These are phyloP conservation scores for Backusella mclennaniae DNA, from an alignment of 192 early-diverging fungal species.

Conservation along the genomic window DNA sequence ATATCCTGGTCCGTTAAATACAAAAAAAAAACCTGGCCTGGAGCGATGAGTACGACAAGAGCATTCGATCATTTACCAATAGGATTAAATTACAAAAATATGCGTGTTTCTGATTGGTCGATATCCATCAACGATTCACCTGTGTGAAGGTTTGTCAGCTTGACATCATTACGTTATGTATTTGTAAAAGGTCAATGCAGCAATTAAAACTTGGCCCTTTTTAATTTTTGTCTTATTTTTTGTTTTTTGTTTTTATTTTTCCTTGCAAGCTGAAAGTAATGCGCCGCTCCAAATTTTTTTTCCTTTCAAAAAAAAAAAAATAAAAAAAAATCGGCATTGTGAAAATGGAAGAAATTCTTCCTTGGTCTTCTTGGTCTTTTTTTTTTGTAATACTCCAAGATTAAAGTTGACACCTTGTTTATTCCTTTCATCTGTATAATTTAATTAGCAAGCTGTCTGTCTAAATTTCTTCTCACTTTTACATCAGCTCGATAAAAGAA, in stretches of 20 bases:
- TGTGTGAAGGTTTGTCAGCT: neutral
- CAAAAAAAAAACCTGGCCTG: too few species aligned
- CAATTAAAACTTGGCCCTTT: neutral
- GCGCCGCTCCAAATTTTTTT: neutral
- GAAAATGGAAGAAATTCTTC: neutral
- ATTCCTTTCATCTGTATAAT: neutral
- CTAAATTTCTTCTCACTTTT: neutral
- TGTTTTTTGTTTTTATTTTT: neutral
- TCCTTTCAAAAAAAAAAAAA: neutral
- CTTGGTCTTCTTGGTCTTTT: neutral
- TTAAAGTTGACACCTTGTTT: neutral
- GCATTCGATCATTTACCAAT: too few species aligned
- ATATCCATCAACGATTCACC: neutral
- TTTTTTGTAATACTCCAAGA: neutral
- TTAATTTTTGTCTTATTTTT: neutral
- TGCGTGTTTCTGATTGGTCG: too few species aligned
- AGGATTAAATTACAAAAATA: too few species aligned
- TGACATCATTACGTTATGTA: neutral
- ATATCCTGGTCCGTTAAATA: too few species aligned
- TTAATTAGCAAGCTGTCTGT: neutral
- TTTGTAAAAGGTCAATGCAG: neutral
- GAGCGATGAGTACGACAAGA: too few species aligned
- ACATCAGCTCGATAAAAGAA: neutral
- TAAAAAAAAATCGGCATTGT: neutral
- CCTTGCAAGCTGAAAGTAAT: neutral